A percentile compares a stretch with the other conserved stretches of the same genome.
phyloP scores from a whole-genome alignment of 805 yeast genomes.

The Pichia cabralensis region DNA sequence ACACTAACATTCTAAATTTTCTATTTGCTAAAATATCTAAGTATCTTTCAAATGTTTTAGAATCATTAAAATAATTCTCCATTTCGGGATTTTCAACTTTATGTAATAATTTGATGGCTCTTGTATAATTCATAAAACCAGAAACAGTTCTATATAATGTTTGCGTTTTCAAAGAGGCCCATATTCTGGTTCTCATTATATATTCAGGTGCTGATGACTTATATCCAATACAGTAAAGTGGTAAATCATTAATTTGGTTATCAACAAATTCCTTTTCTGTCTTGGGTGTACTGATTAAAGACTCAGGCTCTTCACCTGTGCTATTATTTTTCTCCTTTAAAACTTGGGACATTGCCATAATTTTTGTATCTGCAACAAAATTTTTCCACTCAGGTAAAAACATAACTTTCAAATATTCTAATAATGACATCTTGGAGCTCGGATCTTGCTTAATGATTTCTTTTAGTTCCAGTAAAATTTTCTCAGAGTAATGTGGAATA shows the following conservation, averaged over 20 bases:
- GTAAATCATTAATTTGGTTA: slow-evolving; percentile 49
- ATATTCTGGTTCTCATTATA: slow-evolving; percentile 63
- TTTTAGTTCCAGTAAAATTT: slow-evolving; percentile 32
- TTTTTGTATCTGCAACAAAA: slow-evolving; percentile 68
- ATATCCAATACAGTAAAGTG: slow-evolving; percentile 65
- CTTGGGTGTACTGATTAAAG: slow-evolving; percentile 22
- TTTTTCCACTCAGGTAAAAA: slow-evolving; percentile 72
- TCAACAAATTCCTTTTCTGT: slow-evolving; percentile 27
- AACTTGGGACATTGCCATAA: slow-evolving; percentile 24
- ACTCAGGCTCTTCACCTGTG: not conserved
- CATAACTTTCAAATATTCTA: slow-evolving; percentile 68
- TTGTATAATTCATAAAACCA: slow-evolving; percentile 72
- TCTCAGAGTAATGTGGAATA: slow-evolving; percentile 44
- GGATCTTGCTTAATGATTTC: slow-evolving; percentile 38
- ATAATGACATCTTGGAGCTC: slow-evolving; percentile 42
- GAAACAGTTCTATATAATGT: slow-evolving; percentile 75
- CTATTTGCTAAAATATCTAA: slow-evolving; percentile 65
- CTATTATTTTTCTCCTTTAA: not conserved
- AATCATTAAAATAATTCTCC: slow-evolving; percentile 31
- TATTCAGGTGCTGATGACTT: slow-evolving; percentile 54
- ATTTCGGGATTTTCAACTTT: slow-evolving; percentile 55
- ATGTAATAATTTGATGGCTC: slow-evolving; percentile 61
- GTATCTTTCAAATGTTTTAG: slow-evolving; percentile 46
- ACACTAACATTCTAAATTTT: slow-evolving; percentile 70
- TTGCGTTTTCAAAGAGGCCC: slow-evolving; percentile 82